Evolutionary conservation across 2,329 filamentous ascomycete genomes (phyloP).

Genomic region (Sphaerostilbella broomeana): DNA sequence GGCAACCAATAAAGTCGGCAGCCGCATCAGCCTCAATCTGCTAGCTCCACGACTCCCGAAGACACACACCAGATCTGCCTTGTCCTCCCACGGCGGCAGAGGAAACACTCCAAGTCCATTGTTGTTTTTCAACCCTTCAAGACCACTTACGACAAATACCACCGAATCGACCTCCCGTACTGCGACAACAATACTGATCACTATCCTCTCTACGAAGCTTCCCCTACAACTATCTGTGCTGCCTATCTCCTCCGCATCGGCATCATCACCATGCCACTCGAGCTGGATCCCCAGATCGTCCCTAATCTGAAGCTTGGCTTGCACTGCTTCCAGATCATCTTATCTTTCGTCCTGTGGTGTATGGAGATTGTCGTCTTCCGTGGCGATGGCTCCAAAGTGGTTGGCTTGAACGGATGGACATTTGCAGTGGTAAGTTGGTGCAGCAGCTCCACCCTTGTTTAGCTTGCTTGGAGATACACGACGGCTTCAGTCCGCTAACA

Average conservation of each 20-base stretch:
- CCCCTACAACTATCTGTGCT: too few species aligned
- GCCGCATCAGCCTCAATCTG: conserved; percentile 10
- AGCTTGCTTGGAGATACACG: too few species aligned
- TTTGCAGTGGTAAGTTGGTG: conserved; percentile 51
- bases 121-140: too few species aligned
- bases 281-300: conserved; percentile 48
- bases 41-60: conserved; percentile 13
- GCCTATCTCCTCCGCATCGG: too few species aligned
- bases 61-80: conserved; percentile 10
- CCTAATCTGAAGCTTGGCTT: conserved; percentile 51
- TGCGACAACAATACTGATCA: too few species aligned
- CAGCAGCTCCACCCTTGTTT: neutral
- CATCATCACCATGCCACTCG: conserved; percentile 37
- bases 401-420: conserved; percentile 55
- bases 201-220: too few species aligned
- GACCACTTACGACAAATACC: too few species aligned
- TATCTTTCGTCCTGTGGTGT: conserved; percentile 50
- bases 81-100: too few species aligned
- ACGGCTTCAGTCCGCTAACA: too few species aligned
- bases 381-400: conserved; percentile 40
- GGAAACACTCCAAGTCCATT: too few species aligned
- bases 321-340: conserved; percentile 48
- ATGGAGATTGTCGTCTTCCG: conserved; percentile 55
- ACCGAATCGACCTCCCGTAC: too few species aligned
- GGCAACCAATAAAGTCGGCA: conserved; percentile 2